These are phyloP conservation scores for Exophiala bonariae DNA, from an alignment of 2,329 filamentous ascomycete species.

Conservation along the genomic window DNA sequence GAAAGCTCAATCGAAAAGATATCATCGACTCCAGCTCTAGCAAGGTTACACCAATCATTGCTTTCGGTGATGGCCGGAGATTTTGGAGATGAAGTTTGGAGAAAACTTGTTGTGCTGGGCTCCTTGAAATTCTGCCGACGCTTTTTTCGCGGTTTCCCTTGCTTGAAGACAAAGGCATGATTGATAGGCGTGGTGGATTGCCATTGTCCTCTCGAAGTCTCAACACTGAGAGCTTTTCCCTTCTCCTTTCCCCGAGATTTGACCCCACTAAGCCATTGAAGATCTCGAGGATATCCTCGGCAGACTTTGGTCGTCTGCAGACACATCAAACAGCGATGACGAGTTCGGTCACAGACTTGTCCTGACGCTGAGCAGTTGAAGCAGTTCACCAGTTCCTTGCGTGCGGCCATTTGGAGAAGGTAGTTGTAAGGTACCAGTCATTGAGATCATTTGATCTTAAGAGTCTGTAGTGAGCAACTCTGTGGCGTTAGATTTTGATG, in stretches of 20 bases:
- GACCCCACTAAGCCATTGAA: not conserved
- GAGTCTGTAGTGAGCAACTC: no score
- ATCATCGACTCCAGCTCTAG: no score
- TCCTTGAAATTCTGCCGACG: not conserved
- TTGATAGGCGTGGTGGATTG: not conserved
- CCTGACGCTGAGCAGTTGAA: not conserved
- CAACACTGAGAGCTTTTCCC: not conserved
- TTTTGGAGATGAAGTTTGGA: not conserved
- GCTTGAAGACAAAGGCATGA: not conserved
- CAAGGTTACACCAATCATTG: no score
- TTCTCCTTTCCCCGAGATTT: not conserved
- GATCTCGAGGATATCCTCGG: not conserved
- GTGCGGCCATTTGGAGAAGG: no score
- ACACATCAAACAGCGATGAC: not conserved
- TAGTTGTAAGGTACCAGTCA: no score
- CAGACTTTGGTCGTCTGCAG: not conserved
- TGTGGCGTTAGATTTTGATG: no score
- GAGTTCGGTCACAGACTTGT: not conserved
- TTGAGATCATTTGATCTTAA: no score
- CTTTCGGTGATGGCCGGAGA: no score
- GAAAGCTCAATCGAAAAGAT: no score
- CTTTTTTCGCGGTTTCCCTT: not conserved
- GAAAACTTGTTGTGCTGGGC: not conserved
- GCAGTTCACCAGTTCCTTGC: slow-evolving; percentile 1
- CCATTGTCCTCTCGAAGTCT: not conserved